These are phyloP conservation scores for Pichia scutulata DNA, from an alignment of 805 yeast species.

Conservation along the genomic window DNA sequence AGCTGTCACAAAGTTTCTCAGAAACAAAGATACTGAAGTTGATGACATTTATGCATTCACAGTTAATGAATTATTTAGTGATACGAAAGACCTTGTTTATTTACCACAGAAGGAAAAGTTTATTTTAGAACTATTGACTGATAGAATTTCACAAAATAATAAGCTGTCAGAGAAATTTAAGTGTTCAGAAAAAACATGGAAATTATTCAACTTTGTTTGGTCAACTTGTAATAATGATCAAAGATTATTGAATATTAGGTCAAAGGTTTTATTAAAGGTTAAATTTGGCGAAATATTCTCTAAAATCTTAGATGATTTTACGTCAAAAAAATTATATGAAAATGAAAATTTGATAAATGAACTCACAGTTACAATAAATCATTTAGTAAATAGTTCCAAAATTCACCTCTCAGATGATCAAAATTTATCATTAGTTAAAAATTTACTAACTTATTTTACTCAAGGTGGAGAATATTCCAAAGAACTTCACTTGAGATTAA, in stretches of 20 bases:
- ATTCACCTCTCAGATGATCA: constrained; percentile 22
- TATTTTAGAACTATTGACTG: constrained; percentile 51
- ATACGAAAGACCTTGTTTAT: constrained; percentile 27
- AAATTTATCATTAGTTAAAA: constrained; percentile 16
- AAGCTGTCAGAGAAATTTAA: constrained; percentile 33
- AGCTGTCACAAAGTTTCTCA: constrained; percentile 46
- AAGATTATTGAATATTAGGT: constrained; percentile 29
- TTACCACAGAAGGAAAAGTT: constrained; percentile 52
- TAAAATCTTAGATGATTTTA: constrained; percentile 18
- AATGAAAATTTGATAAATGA: constrained; percentile 19
- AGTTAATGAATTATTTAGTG: constrained; percentile 25
- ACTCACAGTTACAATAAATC: constrained; percentile 12
- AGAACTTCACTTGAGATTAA: constrained; percentile 1
- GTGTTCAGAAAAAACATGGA: constrained; percentile 41
- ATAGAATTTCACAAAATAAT: constrained; percentile 47
- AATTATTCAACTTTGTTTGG: constrained; percentile 33
- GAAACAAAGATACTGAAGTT: constrained; percentile 43
- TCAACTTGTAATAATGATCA: constrained; percentile 9
- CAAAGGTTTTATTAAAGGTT: constrained; percentile 34
- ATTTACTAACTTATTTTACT: constrained; percentile 7
- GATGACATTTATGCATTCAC: constrained; percentile 34
- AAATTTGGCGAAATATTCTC: constrained; percentile 33
- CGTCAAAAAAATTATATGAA: constrained; percentile 15
- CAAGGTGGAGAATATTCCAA: not conserved
- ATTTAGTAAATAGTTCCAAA: constrained; percentile 13